Percentiles rank a stretch among this genome's conserved stretches.
Evolutionary conservation across 495 filamentous ascomycete genomes (phyloP).

Genomic region (Astrothelium subdiscretum): DNA sequence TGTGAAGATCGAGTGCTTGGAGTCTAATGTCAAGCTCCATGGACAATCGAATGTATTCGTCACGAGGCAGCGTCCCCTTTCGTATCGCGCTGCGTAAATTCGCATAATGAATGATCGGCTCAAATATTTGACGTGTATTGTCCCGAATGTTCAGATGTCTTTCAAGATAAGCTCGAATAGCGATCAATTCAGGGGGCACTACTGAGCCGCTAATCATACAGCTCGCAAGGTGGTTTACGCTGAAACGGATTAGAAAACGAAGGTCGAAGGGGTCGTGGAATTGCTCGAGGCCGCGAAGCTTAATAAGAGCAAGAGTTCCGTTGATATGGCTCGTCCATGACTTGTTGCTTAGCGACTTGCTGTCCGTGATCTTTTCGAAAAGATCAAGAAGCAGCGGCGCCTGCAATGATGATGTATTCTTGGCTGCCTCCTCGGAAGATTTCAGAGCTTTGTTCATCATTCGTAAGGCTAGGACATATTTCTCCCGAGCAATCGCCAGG

Average conservation of each 20-base stretch:
- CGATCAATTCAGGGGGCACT: slow-evolving; percentile 15
- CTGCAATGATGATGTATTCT: slow-evolving; percentile 2
- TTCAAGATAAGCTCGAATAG: slow-evolving; percentile 15
- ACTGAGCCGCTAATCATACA: slow-evolving; percentile 10
- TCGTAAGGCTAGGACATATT: slow-evolving; percentile 13
- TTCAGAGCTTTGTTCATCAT: slow-evolving; percentile 5
- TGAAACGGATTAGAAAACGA: slow-evolving; percentile 16
- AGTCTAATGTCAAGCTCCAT: slow-evolving; percentile 3
- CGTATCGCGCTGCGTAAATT: background rate
- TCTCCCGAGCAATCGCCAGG: background rate
- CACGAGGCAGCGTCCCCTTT: background rate
- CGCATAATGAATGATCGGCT: background rate
- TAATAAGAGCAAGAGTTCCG: slow-evolving; percentile 25
- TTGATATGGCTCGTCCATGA: slow-evolving; percentile 15
- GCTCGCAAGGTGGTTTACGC: slow-evolving; percentile 19
- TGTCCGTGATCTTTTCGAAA: slow-evolving; percentile 11
- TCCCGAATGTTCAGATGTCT: slow-evolving; percentile 6
- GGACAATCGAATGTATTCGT: background rate
- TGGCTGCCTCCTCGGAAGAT: background rate
- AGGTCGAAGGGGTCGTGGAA: slow-evolving; percentile 11
- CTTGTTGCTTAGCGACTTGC: background rate
- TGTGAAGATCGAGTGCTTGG: background rate
- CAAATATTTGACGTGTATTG: background rate
- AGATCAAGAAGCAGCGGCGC: slow-evolving; percentile 10
- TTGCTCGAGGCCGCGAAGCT: slow-evolving; percentile 12